Base-by-base conservation (phyloP, 345 rosid species). In the Pugionium dolabratum region DNA sequence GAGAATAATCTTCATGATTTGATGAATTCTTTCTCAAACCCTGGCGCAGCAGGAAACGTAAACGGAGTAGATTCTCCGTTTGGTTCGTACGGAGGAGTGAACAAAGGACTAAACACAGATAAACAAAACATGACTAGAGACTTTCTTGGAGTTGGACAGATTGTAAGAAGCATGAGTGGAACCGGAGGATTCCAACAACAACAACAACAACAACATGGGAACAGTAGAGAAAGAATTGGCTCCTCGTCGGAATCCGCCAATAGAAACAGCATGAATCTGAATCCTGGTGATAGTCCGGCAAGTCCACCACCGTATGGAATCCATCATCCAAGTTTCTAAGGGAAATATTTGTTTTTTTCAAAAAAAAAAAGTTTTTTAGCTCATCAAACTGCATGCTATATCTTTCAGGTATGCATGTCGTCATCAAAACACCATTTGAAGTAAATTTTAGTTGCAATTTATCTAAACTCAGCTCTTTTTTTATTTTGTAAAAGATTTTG, bases 21-120 rank as follows among this genome's bases (percentile, higher is more conserved):
- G 54, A 83, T 83, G 86, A 81, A 79, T 40, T 71, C 88, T 31
- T 81, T 83, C 65, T 66, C 76, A 43, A 66, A 66, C 59, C 78
- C 78, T 0, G 66, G 67, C 1, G 70, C 81, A 25, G 44, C 55
- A 2, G 81, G 78, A 11, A 77, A 48, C 69, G 40, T 33, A 10
- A 51, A 81, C 4, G 76, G 82, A 54, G 79, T 79, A 33, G 64
- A 67, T 54, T 60, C 73, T 54, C 64, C 78, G 2, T 69, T 55
- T 70, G 71, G 75, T 18, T 18, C 18, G 18, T 18, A 18, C 18
- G 18, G 18, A 18, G 18, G 18, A 18, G 18, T 18, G 18, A 18
- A 18, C 18, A 18, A 18, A 18, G 18, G 18, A 18, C 0, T 18
- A 18, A 18, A 18, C 18, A 0, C 18, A 18, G 18, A 18, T 18